These are phyloP conservation scores for Exophiala phaeomuriformis DNA, from an alignment of 2,329 filamentous ascomycete species.

Conservation along the genomic window DNA sequence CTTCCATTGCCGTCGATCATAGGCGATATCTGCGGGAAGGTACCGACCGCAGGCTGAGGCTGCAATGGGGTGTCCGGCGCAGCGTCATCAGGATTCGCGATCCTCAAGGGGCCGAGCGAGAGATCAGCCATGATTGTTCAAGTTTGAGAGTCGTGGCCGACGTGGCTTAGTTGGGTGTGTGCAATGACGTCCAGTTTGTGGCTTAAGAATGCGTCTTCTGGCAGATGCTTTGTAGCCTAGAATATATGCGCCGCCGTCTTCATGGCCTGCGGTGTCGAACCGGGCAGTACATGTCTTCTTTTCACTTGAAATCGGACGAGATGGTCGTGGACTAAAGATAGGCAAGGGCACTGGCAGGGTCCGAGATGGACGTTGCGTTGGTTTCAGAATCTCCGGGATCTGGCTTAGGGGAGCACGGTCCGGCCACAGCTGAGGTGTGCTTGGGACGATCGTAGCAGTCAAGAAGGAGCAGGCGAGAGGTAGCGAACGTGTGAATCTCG, in stretches of 20 bases:
- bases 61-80: constrained; percentile 32
- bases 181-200: constrained; percentile 13
- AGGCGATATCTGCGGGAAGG: constrained; percentile 21
- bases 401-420: background rate
- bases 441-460: background rate
- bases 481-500: constrained; percentile 1
- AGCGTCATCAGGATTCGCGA: constrained; percentile 87
- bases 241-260: constrained; percentile 6
- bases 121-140: constrained; percentile 40
- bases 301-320: background rate
- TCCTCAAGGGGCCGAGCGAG: constrained; percentile 86
- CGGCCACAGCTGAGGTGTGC: background rate
- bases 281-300: constrained; percentile 2
- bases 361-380: constrained; percentile 1
- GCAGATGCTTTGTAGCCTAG: constrained; percentile 6
- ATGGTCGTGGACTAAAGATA: background rate
- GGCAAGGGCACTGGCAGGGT: background rate
- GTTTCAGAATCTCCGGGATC: background rate
- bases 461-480: background rate
- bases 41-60: constrained; percentile 17
- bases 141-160: constrained; percentile 18
- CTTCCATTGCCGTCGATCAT: constrained; percentile 17
- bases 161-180: constrained; percentile 16
- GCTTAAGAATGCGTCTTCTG: constrained; percentile 5
- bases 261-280: constrained; percentile 15